Percentiles rank a stretch among this genome's conserved stretches.
Conservation (phyloP, 2,329 filamentous ascomycete species). For the Aspergillus melleus region DNA sequence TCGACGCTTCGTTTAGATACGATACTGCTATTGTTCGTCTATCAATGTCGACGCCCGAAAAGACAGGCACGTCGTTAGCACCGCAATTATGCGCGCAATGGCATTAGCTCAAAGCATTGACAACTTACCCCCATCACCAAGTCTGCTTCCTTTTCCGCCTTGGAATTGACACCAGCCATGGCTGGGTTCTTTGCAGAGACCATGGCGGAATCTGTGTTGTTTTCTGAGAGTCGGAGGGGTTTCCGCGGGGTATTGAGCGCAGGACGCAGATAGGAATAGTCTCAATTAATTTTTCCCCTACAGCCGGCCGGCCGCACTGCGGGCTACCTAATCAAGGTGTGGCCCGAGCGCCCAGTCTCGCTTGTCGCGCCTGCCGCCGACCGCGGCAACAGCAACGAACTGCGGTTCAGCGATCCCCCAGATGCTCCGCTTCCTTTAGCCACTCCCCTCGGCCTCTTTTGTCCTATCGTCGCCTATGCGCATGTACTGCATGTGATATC, state of each 20-base stretch:
- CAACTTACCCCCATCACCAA: conserved; percentile 55
- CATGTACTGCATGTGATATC: conserved; percentile 1
- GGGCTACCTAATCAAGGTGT: conserved; percentile 34
- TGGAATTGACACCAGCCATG: conserved; percentile 21
- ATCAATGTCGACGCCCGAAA: conserved; percentile 8
- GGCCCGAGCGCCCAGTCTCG: conserved; percentile 38
- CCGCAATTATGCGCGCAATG: background rate
- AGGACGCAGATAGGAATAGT: background rate
- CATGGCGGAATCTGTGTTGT: conserved; percentile 12
- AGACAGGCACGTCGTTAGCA: conserved; percentile 1
- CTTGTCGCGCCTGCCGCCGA: conserved; percentile 29
- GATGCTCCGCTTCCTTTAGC: conserved; percentile 18
- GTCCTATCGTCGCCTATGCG: conserved; percentile 5
- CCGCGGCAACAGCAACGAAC: conserved; percentile 18
- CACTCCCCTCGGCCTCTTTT: conserved; percentile 4
- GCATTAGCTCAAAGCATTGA: background rate
- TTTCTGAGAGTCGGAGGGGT: background rate
- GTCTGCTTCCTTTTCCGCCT: conserved; percentile 48
- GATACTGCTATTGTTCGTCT: conserved; percentile 91
- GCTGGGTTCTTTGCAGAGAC: conserved; percentile 14
- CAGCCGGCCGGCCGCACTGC: conserved; percentile 1
- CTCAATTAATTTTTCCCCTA: background rate
- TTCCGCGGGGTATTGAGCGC: background rate
- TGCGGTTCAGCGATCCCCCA: conserved; percentile 20
- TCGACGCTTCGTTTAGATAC: conserved; percentile 93